Conservation (phyloP, 2,329 filamentous ascomycete genomes). For the Colletotrichum orbiculare region DNA sequence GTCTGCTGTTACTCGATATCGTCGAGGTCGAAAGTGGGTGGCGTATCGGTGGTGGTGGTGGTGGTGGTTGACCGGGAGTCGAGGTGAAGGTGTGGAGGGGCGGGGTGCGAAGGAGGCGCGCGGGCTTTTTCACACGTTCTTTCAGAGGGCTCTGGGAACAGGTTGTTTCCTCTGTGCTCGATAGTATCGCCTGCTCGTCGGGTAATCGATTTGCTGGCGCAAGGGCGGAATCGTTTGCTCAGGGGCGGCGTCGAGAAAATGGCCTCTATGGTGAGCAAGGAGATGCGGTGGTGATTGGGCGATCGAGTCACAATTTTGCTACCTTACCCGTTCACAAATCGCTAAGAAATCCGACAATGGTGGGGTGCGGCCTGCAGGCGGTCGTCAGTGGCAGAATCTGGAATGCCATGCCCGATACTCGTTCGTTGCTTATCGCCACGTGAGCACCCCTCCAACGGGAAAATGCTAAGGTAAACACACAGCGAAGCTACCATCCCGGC, state of each 20-base stretch:
- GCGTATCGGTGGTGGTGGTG: constrained; percentile 39
- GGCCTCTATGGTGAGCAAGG: constrained; percentile 22
- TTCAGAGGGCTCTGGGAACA: constrained; percentile 5
- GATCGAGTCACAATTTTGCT: constrained; percentile 57
- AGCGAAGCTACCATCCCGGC: constrained; percentile 25
- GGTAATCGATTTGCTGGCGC: constrained; percentile 12
- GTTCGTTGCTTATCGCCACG: constrained; percentile 33
- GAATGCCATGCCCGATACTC: constrained; percentile 27
- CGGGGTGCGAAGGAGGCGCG: constrained; percentile 43
- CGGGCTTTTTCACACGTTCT: constrained; percentile 36
- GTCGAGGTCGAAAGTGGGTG: constrained; percentile 33
- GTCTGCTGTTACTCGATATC: constrained; percentile 55
- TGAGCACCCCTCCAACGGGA: constrained; percentile 36
- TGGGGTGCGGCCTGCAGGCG: constrained; percentile 52
- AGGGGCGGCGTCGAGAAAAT: constrained; percentile 25
- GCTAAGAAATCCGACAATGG: constrained; percentile 44
- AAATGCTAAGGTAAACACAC: constrained; percentile 33
- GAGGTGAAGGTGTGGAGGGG: constrained; percentile 40
- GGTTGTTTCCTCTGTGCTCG: constrained; percentile 35
- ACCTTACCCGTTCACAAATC: constrained; percentile 48
- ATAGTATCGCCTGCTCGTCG: constrained; percentile 27
- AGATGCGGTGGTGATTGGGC: constrained; percentile 40
- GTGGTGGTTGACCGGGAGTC: constrained; percentile 32
- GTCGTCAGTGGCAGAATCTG: constrained; percentile 46
- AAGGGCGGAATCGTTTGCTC: constrained; percentile 14